Evolutionary conservation across 495 filamentous ascomycete species (phyloP).

Genomic region (Hyaloscypha variabilis): DNA sequence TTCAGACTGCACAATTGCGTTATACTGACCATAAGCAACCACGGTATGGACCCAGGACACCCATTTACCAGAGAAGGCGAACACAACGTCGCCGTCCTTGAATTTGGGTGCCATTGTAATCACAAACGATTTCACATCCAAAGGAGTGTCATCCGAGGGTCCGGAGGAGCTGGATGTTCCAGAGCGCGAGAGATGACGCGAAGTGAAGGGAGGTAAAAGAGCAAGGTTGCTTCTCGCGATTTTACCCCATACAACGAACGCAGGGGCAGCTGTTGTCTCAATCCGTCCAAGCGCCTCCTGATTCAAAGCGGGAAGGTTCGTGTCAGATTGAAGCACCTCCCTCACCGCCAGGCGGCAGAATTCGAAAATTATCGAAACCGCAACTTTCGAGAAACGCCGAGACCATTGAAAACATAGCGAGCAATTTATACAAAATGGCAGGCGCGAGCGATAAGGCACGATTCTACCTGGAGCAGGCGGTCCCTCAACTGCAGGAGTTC

Average conservation of each 20-base stretch:
- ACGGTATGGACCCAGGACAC: conserved; percentile 85
- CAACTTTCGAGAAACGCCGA: neutral
- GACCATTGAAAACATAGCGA: neutral
- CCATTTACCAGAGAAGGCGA: conserved; percentile 87
- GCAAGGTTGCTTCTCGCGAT: neutral
- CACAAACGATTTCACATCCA: conserved; percentile 30
- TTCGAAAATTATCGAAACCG: neutral
- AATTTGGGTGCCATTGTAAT: conserved; percentile 75
- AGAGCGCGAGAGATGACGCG: conserved; percentile 25
- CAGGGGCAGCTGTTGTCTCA: neutral
- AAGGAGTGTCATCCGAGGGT: conserved; percentile 31
- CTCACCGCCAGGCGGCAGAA: conserved; percentile 24
- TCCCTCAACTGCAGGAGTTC: conserved; percentile 87
- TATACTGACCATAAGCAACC: conserved; percentile 70
- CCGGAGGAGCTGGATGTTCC: conserved; percentile 27
- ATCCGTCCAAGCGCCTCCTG: neutral
- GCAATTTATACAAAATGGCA: conserved; percentile 59
- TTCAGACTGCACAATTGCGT: neutral
- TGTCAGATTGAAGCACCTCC: neutral
- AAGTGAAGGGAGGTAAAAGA: neutral
- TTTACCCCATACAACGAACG: neutral
- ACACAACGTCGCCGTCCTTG: conserved; percentile 86
- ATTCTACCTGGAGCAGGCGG: conserved; percentile 88
- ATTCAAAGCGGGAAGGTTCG: neutral
- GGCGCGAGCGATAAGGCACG: conserved; percentile 89